These are phyloP conservation scores for Codiaeum variegatum DNA, from an alignment of 441 rosid species.

Conservation along the genomic window DNA sequence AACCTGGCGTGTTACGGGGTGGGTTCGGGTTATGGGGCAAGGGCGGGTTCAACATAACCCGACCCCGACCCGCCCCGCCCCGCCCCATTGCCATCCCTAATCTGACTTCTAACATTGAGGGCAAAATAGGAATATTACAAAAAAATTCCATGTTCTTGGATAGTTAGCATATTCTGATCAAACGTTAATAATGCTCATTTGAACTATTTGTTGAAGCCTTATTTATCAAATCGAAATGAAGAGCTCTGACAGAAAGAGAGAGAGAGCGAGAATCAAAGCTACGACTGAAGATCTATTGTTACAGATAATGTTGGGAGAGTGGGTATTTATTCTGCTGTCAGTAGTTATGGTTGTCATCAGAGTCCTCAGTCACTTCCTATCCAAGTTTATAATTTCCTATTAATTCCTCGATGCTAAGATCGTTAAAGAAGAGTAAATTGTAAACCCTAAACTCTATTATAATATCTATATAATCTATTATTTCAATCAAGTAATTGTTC, in stretches of 20 bases:
- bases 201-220: not conserved
- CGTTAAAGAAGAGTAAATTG: conserved; percentile 76
- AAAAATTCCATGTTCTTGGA: too few relatives aligned
- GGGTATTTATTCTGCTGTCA: conserved; percentile 90
- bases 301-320: conserved; percentile 93
- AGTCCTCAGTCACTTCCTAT: conserved; percentile 81
- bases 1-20: too few relatives aligned
- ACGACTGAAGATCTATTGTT: conserved; percentile 97
- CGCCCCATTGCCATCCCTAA: too few relatives aligned
- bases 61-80: too few relatives aligned
- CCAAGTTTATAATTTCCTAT: conserved; percentile 72
- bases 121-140: too few relatives aligned
- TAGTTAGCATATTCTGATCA: too few relatives aligned
- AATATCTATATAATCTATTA: too few relatives aligned
- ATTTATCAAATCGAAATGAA: not conserved
- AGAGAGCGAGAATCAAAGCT: conserved; percentile 6
- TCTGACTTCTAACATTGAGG: too few relatives aligned
- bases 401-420: conserved; percentile 74
- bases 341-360: conserved; percentile 95
- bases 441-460: not conserved
- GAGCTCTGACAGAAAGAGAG: not conserved
- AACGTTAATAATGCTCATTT: too few relatives aligned
- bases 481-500: too few relatives aligned
- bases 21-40: too few relatives aligned
- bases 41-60: too few relatives aligned